phyloP scores from a whole-genome alignment of 228 moss, liverwort and hornwort species.

The Sphagnum magellanicum region DNA sequence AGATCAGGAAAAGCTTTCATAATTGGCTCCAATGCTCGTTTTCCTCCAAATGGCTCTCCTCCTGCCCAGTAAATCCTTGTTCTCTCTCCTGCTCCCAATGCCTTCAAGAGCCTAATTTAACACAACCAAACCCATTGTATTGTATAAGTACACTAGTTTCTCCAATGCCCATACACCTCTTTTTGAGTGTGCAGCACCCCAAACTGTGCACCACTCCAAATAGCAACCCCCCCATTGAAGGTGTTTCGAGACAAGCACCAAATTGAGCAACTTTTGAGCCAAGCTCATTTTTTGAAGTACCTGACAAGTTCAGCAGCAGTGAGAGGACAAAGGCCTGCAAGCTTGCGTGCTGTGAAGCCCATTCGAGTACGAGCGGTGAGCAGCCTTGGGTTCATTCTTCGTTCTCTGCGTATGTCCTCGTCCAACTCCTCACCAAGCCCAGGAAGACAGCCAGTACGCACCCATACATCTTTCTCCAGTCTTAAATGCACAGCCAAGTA shows the following conservation, averaged over 20 bases:
- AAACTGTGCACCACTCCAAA: too few species aligned
- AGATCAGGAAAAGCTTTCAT: constrained; percentile 34
- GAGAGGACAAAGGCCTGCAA: constrained; percentile 59
- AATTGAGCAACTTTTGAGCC: too few species aligned
- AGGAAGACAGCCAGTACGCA: constrained; percentile 59
- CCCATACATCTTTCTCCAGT: constrained; percentile 66
- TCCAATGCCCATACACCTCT: not conserved
- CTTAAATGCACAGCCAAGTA: constrained; percentile 49
- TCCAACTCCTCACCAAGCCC: constrained; percentile 43
- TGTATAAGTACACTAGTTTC: not conserved
- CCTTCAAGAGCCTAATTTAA: constrained; percentile 35
- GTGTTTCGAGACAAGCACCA: too few species aligned
- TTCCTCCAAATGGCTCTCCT: constrained; percentile 57
- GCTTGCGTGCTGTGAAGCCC: constrained; percentile 31
- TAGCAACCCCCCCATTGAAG: not conserved
- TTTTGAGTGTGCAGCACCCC: not conserved
- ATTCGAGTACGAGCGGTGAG: constrained; percentile 36
- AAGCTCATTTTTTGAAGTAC: constrained; percentile 9
- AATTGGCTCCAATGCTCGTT: constrained; percentile 30
- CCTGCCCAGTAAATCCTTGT: constrained; percentile 67
- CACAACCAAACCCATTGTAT: not conserved
- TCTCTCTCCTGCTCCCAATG: constrained; percentile 36
- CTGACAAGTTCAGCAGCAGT: constrained; percentile 52
- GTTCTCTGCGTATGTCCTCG: constrained; percentile 18
- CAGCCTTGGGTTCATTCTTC: constrained; percentile 33